phyloP scores from a whole-genome alignment of 805 yeast genomes.

The Scheffersomyces ergatensis region DNA sequence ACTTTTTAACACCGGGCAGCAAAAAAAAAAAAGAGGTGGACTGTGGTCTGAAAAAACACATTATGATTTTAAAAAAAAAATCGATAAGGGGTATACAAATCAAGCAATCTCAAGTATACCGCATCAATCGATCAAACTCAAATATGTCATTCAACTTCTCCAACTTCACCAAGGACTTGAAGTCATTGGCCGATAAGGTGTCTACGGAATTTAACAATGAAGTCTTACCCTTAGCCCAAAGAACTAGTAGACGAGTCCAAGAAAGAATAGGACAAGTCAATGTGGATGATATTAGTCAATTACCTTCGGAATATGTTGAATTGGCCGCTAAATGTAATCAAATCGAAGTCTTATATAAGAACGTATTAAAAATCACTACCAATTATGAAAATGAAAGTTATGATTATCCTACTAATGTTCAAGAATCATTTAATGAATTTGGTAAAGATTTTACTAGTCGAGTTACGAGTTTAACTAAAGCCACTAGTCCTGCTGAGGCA shows the following conservation, averaged over 20 bases:
- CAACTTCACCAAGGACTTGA: slow-evolving; percentile 40
- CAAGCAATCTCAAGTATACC: too few species aligned
- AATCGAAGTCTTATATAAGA: slow-evolving; percentile 39
- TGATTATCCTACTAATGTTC: slow-evolving; percentile 76
- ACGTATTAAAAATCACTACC: slow-evolving; percentile 40
- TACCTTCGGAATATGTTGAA: slow-evolving; percentile 75
- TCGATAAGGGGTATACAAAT: too few species aligned
- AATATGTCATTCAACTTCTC: slow-evolving; percentile 43
- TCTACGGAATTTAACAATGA: slow-evolving; percentile 55
- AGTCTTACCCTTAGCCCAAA: slow-evolving; percentile 65
- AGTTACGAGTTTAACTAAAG: slow-evolving; percentile 66
- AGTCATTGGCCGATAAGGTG: slow-evolving; percentile 40
- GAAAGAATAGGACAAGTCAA: slow-evolving; percentile 73
- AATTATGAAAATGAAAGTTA: slow-evolving; percentile 74
- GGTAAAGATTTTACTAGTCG: slow-evolving; percentile 64
- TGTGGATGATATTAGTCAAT: slow-evolving; percentile 66
- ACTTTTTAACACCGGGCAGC: too few species aligned
- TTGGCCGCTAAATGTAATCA: slow-evolving; percentile 39
- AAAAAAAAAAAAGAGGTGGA: too few species aligned
- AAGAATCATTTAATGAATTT: slow-evolving; percentile 73
- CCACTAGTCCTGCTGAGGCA: slow-evolving; percentile 77
- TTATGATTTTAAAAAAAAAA: too few species aligned
- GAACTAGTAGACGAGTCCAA: slow-evolving; percentile 76
- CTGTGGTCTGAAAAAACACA: too few species aligned
- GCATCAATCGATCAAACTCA: too few species aligned